Percentiles rank a stretch among this genome's conserved stretches.
These are phyloP conservation scores for Backusella morwellensis DNA, from an alignment of 192 early-diverging fungal species.

Conservation along the genomic window DNA sequence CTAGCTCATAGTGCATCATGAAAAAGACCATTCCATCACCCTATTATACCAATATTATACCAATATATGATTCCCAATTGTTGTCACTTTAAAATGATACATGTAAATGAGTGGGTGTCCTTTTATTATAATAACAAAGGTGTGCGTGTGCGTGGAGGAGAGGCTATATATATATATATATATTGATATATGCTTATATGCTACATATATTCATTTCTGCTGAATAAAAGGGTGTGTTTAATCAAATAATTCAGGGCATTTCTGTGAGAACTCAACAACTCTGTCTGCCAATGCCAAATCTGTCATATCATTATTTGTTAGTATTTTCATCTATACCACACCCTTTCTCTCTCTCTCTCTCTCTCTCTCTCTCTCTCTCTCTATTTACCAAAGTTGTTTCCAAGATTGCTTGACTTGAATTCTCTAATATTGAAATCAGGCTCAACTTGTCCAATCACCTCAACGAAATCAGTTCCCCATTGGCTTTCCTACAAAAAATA, in stretches of 20 bases:
- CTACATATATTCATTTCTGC: background rate
- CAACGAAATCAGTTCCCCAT: constrained; percentile 29
- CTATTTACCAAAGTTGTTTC: constrained; percentile 36
- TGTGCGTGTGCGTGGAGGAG: too few relatives aligned
- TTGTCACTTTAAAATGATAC: too few relatives aligned
- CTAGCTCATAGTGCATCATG: too few relatives aligned
- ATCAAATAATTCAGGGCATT: constrained; percentile 33
- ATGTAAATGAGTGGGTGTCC: too few relatives aligned
- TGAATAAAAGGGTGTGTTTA: background rate
- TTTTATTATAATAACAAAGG: too few relatives aligned
- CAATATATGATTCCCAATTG: too few relatives aligned
- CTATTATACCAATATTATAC: too few relatives aligned
- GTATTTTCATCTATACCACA: background rate
- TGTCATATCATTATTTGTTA: background rate
- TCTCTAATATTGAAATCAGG: constrained; percentile 33
- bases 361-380: background rate
- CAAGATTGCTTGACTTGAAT: constrained; percentile 29
- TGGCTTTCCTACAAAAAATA: constrained; percentile 12
- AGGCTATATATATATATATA: background rate
- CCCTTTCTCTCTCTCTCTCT: background rate
- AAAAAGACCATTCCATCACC: too few relatives aligned
- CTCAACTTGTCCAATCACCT: constrained; percentile 38
- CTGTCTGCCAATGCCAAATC: constrained; percentile 34
- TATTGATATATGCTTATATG: background rate
- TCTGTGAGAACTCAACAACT: constrained; percentile 32